Conservation (phyloP, 768 basidiomycete genomes). For the Pleurotus cornucopiae region DNA sequence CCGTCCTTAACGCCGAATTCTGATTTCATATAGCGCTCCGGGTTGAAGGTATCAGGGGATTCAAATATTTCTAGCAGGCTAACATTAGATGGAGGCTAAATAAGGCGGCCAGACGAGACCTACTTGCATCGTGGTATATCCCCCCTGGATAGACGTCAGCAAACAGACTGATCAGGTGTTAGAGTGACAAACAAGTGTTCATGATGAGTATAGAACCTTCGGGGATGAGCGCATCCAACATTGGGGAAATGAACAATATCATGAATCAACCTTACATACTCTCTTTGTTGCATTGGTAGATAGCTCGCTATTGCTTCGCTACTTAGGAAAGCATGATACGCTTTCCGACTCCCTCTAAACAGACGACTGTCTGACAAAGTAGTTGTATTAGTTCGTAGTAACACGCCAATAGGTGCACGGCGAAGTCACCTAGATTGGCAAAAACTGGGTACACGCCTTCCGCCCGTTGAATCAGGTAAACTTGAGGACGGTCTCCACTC, state of each 20-base stretch:
- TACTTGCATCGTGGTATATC: too few relatives aligned
- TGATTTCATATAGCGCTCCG: not conserved
- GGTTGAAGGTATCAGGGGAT: not conserved
- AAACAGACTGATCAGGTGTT: not conserved
- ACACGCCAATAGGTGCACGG: not conserved
- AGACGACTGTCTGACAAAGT: slow-evolving; percentile 9
- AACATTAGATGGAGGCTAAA: not conserved
- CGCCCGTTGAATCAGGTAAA: slow-evolving; percentile 14
- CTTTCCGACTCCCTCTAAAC: slow-evolving; percentile 17
- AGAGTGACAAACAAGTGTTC: not conserved
- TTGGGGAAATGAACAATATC: slow-evolving; percentile 9
- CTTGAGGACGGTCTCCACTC: slow-evolving; percentile 15
- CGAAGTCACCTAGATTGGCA: not conserved
- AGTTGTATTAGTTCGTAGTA: not conserved
- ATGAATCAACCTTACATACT: slow-evolving; percentile 17
- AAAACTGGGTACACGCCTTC: slow-evolving; percentile 12
- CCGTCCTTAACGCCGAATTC: not conserved
- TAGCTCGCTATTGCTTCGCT: slow-evolving; percentile 13
- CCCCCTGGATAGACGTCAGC: too few relatives aligned
- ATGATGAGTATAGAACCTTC: not conserved
- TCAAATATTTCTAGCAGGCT: not conserved
- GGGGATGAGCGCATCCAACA: not conserved
- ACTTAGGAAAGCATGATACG: slow-evolving; percentile 11
- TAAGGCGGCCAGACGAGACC: not conserved
- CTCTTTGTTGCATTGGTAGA: slow-evolving; percentile 16